Evolutionary conservation across 306 rosid species (phyloP).

Genomic region (Styphnolobium japonicum): DNA sequence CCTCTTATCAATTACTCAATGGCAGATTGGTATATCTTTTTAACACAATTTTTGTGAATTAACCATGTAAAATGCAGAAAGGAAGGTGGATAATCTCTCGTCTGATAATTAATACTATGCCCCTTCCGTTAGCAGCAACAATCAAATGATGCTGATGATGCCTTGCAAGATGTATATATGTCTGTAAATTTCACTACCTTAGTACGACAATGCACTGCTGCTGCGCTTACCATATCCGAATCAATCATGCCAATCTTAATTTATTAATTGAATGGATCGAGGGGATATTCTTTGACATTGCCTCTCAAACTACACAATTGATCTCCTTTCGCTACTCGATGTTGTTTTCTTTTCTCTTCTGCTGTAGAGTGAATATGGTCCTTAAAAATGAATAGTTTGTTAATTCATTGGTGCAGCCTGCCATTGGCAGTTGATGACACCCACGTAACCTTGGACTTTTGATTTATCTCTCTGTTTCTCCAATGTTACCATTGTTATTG

Average conservation of each 20-base stretch:
- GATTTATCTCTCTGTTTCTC: too few relatives aligned
- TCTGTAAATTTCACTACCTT: too few relatives aligned
- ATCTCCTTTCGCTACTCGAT: not conserved
- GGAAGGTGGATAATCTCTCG: not conserved
- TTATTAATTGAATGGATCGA: too few relatives aligned
- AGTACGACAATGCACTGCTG: not conserved
- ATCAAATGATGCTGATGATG: not conserved
- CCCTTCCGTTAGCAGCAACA: too few relatives aligned
- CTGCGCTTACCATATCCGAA: not conserved
- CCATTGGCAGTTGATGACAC: too few relatives aligned
- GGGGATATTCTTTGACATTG: too few relatives aligned
- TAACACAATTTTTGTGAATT: not conserved
- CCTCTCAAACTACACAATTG: not conserved
- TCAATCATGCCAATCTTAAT: not conserved
- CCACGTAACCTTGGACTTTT: too few relatives aligned
- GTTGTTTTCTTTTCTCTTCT: too few relatives aligned
- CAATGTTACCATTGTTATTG: too few relatives aligned
- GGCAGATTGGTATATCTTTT: not conserved
- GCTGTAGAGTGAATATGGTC: not conserved
- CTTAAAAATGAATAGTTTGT: too few relatives aligned
- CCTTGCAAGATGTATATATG: not conserved
- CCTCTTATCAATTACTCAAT: too few relatives aligned
- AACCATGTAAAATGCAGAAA: not conserved
- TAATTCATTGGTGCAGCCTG: too few relatives aligned
- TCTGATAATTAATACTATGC: not conserved